These are phyloP conservation scores for Tripterygium wilfordii DNA, from an alignment of 177 flowering plant genomes.

Conservation along the genomic window DNA sequence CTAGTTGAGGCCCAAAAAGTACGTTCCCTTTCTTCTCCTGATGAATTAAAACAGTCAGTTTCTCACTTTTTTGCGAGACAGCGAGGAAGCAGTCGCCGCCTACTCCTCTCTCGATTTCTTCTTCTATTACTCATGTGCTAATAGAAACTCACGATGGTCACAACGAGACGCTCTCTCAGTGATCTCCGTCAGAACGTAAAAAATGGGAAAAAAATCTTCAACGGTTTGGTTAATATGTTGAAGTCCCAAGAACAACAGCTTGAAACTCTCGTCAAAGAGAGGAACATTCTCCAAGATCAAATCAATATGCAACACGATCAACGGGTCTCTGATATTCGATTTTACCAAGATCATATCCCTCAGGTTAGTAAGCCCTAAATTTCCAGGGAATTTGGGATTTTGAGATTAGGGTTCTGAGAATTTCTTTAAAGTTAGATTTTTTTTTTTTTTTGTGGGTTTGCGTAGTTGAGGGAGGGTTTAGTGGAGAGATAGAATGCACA, in stretches of 20 bases:
- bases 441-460: background rate
- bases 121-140: background rate
- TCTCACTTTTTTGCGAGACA: background rate
- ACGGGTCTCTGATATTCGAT: slow-evolving; percentile 40
- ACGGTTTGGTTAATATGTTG: slow-evolving; percentile 32
- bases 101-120: too few relatives aligned
- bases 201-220: slow-evolving; percentile 48
- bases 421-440: background rate
- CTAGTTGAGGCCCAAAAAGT: too few relatives aligned
- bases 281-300: slow-evolving; percentile 44
- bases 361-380: slow-evolving; percentile 35
- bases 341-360: slow-evolving; percentile 33
- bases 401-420: slow-evolving; percentile 10
- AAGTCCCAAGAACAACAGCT: slow-evolving; percentile 39
- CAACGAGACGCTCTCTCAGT: slow-evolving; percentile 1
- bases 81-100: too few relatives aligned
- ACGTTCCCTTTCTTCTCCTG: too few relatives aligned
- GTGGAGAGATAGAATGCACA: slow-evolving; percentile 22
- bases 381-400: background rate
- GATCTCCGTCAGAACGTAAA: slow-evolving; percentile 15
- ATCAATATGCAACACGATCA: slow-evolving; percentile 33
- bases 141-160: slow-evolving; percentile 13
- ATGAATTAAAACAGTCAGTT: background rate
- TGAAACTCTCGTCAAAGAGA: slow-evolving; percentile 33
- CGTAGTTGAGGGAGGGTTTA: slow-evolving; percentile 39